These are phyloP conservation scores for Lathyrus tuberosus DNA, from an alignment of 306 rosid species.

Conservation along the genomic window DNA sequence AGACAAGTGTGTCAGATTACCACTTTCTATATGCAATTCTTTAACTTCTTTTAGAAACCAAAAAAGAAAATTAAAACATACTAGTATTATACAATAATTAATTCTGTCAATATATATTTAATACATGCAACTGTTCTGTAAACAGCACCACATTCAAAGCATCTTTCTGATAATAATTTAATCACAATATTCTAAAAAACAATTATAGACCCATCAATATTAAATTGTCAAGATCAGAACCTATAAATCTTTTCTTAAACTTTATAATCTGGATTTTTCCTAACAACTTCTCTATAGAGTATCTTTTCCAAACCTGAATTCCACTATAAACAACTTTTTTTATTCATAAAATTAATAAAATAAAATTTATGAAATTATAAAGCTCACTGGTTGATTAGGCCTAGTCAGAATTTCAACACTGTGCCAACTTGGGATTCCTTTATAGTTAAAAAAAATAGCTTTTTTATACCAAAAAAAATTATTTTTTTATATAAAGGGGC, in stretches of 20 bases:
- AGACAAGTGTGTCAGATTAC: slow-evolving; percentile 75
- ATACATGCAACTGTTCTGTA: slow-evolving; percentile 47
- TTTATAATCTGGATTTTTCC: slow-evolving; percentile 65
- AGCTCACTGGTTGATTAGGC: slow-evolving; percentile 72
- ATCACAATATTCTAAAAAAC: slow-evolving; percentile 57
- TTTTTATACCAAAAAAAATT: background rate
- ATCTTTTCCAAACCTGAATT: slow-evolving; percentile 85
- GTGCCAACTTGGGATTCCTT: slow-evolving; percentile 89
- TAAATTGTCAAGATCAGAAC: slow-evolving; percentile 48
- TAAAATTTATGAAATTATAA: slow-evolving; percentile 56
- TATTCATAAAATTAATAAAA: slow-evolving; percentile 41
- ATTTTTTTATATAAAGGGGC: slow-evolving; percentile 35
- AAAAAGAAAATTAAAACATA: background rate
- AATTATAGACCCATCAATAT: slow-evolving; percentile 64
- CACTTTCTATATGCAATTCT: slow-evolving; percentile 43
- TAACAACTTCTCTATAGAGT: slow-evolving; percentile 54
- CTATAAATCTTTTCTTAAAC: slow-evolving; percentile 55
- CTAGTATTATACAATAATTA: slow-evolving; percentile 28
- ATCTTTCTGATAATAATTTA: slow-evolving; percentile 64
- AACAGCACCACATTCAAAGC: slow-evolving; percentile 80
- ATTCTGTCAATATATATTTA: slow-evolving; percentile 30
- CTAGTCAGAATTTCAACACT: slow-evolving; percentile 87
- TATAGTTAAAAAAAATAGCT: slow-evolving; percentile 8
- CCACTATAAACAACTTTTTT: slow-evolving; percentile 62
- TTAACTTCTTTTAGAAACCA: slow-evolving; percentile 13